Base-by-base conservation (phyloP, 176 grass and related monocot genomes). In the Cenchrus fungigraminus region DNA sequence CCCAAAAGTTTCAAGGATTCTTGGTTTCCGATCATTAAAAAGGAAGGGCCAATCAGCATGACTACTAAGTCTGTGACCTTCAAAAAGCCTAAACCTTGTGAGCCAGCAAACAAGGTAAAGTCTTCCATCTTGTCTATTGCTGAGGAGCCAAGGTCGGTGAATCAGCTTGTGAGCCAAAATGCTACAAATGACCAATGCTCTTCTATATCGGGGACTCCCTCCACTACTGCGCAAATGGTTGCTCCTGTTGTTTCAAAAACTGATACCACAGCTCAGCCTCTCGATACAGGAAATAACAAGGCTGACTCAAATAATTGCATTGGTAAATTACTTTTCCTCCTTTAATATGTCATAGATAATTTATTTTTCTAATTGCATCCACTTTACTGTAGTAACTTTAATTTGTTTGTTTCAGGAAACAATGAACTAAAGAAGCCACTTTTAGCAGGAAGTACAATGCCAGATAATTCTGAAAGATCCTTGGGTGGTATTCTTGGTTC, bases 51-150 rank as follows among this genome's bases (percentile, higher is more conserved):
- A 29, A 78, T 85, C 31, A 73, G 55, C 69, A 84, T 90, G 72
- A 84, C 86, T 55, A 87, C 90, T 16, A 99, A 89, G 84, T 91
- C 88, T 6, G 71, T 86, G 75, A 91, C 88, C 50, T 99, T 96
- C 68, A 96, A 88, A 80, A 96, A 79, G 32, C 71, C 89, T 47
- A 98, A 83, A 75, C 78, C 81, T 82, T 83, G 32, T 65, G 89
- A 89, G 73, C n/a, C 87, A 73, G 66, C 43, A 74, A 87, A 74
- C 71, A 95, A 74, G 78, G 70, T 51, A 73, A 89, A 91, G 68
- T 61, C 84, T 68, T 86, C 75, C 44, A 86, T 60, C 59, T 40
- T 40, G 37, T 64, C 83, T 79, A 29, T 25, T n/a, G 53, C 77
- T 58, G 92, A 95, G 80, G 89, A 85, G 47, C 88, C 84, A 85